A percentile compares a stretch with the other conserved stretches of the same genome.
Evolutionary conservation across 164 flowering plant species (phyloP).

Genomic region (Vitis rotundifolia): DNA sequence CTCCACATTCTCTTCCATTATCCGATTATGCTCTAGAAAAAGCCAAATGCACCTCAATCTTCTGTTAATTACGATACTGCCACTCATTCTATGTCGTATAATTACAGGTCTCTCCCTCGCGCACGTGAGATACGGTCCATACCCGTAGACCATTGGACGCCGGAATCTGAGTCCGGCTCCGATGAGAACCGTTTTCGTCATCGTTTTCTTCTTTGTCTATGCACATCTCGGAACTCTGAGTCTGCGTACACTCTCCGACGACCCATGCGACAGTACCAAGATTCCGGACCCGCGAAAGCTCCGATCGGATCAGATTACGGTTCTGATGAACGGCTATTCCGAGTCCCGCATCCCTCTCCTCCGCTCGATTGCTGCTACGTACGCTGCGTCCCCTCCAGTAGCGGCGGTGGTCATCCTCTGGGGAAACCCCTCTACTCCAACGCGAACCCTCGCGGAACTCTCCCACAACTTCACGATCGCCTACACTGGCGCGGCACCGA

Average conservation of each 20-base stretch:
- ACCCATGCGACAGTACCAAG: constrained; percentile 34
- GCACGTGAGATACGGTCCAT: no score
- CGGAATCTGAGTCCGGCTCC: no score
- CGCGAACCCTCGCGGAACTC: constrained; percentile 41
- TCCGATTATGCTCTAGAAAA: background rate
- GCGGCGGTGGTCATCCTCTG: constrained; percentile 73
- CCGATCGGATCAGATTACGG: constrained; percentile 67
- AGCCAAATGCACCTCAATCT: background rate
- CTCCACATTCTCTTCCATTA: background rate
- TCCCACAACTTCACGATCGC: constrained; percentile 42
- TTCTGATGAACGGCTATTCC: constrained; percentile 88
- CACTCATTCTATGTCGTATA: background rate
- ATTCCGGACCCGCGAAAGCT: constrained; percentile 30
- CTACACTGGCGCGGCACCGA: constrained; percentile 40
- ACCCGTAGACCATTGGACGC: no score
- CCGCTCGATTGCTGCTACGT: constrained; percentile 57
- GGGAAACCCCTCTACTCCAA: constrained; percentile 75
- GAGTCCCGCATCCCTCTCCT: constrained; percentile 77
- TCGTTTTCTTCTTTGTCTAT: background rate
- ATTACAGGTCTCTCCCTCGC: no score
- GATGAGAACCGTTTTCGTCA: no score
- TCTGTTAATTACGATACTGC: background rate
- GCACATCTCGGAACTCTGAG: background rate
- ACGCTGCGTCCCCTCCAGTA: constrained; percentile 59
- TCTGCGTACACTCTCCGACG: constrained; percentile 8